Evolutionary conservation across 768 basidiomycete genomes (phyloP).

Genomic region (Dacryopinax spathularia): DNA sequence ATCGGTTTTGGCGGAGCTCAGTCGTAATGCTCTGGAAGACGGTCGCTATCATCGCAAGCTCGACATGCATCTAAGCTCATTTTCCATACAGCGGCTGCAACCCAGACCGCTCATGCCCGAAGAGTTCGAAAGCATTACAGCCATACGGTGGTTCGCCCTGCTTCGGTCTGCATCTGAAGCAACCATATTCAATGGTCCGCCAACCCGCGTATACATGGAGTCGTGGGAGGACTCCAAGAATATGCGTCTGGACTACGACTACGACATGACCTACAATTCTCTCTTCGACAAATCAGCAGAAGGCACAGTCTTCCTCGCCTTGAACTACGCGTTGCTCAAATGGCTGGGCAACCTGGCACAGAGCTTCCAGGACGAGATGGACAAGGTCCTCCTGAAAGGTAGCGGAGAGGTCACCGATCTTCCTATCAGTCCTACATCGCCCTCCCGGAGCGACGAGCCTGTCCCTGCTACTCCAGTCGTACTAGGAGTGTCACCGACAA

Average conservation of each 20-base stretch:
- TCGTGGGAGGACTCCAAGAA: constrained; percentile 45
- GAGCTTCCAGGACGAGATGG: constrained; percentile 61
- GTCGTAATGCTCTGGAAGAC: constrained; percentile 40
- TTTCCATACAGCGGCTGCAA: constrained; percentile 55
- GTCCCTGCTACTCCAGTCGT: constrained; percentile 9
- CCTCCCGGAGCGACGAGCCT: constrained; percentile 8
- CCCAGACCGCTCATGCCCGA: constrained; percentile 31
- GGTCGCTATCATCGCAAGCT: constrained; percentile 39
- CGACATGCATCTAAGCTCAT: constrained; percentile 55
- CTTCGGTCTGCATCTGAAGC: constrained; percentile 51
- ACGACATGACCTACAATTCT: constrained; percentile 12
- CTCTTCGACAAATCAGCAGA: constrained; percentile 27
- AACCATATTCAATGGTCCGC: constrained; percentile 64
- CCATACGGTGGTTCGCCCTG: constrained; percentile 47
- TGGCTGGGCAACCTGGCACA: constrained; percentile 70
- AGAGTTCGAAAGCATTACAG: constrained; percentile 28
- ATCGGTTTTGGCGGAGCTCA: constrained; percentile 54
- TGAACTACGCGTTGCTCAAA: constrained; percentile 68
- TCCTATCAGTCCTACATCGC: background rate
- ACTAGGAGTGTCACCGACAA: constrained; percentile 6
- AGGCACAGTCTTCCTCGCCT: constrained; percentile 69
- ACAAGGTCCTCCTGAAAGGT: constrained; percentile 20
- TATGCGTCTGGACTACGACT: constrained; percentile 19
- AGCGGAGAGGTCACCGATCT: constrained; percentile 10
- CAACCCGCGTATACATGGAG: constrained; percentile 69